Conservation (phyloP, 495 filamentous ascomycete species). For the Neurospora sp. region DNA sequence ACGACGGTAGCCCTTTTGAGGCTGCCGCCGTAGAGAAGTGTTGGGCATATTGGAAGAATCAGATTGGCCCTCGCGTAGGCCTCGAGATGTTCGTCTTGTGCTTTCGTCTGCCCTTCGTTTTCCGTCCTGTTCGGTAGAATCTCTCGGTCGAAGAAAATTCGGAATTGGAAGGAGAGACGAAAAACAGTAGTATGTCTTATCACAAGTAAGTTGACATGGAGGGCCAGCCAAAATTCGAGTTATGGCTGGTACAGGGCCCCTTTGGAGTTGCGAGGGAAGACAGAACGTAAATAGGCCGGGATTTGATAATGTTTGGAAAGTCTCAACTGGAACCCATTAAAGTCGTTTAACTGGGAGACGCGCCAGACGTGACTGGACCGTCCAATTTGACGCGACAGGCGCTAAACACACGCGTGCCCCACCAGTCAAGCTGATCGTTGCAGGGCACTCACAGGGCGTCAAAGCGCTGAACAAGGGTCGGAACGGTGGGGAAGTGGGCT, state of each 20-base stretch:
- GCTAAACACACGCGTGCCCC: neutral
- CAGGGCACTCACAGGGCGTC: neutral
- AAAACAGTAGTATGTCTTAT: neutral
- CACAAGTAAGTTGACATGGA: neutral
- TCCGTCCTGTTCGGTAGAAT: neutral
- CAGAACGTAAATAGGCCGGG: neutral
- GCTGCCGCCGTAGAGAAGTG: conserved; percentile 32
- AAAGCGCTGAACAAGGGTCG: neutral
- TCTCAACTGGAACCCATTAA: neutral
- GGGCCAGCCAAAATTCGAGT: neutral
- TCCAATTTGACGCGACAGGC: neutral
- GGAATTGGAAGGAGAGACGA: neutral
- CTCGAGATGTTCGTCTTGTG: neutral
- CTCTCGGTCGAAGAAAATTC: neutral
- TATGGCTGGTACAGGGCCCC: neutral
- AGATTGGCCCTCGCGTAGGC: neutral
- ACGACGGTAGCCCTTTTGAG: conserved; percentile 43
- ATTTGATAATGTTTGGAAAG: neutral
- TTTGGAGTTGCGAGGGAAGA: neutral
- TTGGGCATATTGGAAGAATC: conserved; percentile 30
- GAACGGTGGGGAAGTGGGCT: neutral
- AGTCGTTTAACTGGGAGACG: neutral
- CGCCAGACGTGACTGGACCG: neutral
- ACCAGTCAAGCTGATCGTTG: neutral
- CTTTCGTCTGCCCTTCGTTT: neutral